These are phyloP conservation scores for Jimgerdemannia flammicorona DNA, from an alignment of 192 early-diverging fungal genomes.

Conservation along the genomic window DNA sequence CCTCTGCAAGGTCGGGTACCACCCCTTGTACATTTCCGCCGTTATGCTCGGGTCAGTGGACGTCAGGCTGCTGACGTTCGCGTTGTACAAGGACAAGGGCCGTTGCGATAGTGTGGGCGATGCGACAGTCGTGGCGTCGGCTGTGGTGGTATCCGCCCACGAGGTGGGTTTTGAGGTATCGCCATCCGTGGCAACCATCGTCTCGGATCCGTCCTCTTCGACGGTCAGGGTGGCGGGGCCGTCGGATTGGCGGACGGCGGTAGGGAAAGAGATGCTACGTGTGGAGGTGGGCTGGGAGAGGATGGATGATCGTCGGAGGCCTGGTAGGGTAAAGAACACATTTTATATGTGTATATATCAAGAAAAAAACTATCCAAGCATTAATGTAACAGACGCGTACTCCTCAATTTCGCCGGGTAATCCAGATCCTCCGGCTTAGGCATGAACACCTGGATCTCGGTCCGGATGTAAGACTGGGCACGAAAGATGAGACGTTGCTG, in stretches of 20 bases:
- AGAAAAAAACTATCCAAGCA: too few species aligned
- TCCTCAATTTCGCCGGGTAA: constrained; percentile 32
- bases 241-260: too few species aligned
- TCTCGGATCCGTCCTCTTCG: constrained; percentile 23
- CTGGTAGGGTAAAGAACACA: too few species aligned
- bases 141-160: constrained; percentile 2
- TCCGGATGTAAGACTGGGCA: constrained; percentile 73
- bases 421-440: constrained; percentile 67
- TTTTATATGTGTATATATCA: too few species aligned
- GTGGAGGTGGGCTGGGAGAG: too few species aligned
- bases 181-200: constrained; percentile 4
- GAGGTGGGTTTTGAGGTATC: neutral
- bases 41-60: too few species aligned
- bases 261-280: too few species aligned
- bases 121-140: neutral
- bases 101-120: constrained; percentile 6
- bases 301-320: too few species aligned
- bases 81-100: neutral
- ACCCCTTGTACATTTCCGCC: constrained; percentile 32
- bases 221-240: constrained; percentile 9
- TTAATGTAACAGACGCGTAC: constrained; percentile 9
- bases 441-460: constrained; percentile 73
- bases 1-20: constrained; percentile 80
- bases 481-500: constrained; percentile 88
- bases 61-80: neutral